Base-by-base conservation (phyloP, 2,329 filamentous ascomycete species). In the Monosporascus sp. region DNA sequence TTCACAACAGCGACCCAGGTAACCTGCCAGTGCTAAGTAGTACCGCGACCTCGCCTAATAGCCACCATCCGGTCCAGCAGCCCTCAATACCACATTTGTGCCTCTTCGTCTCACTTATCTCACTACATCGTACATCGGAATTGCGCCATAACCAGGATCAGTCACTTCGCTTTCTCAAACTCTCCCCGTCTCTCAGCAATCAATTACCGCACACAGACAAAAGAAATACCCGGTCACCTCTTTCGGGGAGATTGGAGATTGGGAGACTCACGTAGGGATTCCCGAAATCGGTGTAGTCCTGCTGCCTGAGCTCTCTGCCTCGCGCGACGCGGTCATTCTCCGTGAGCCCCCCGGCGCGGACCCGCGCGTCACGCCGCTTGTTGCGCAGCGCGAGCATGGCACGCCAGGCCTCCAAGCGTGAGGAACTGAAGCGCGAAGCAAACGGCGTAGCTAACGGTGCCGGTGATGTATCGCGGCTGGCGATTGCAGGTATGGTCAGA, bases 401-500 rank as follows among this genome's bases (percentile, higher is more conserved):
- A 7, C 74, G 65, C 74, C 74, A 77, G 1, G 55, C 38, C 9
- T 68, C 49, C 2, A 22, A 78, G 67, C 1, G 75, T 59, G 5
- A 72, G 26, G 44, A 72, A 69, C 51, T 73, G 60, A 0, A 73
- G 58, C 2, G 58, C 70, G 53, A 72, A 73, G 56, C 72, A 73
- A 3, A 71, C 55, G 1, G 70, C 68, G 37, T 73, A 74, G 2
- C 63, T 69, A 14, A 63, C 62, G 0, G 73, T 76, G 4, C 74
- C 74, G 0, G 72, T 70, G 5, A 75, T 65, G 55, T 78, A 77
- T 37, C 71, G 68, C 1, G 74, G 75, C 58, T 68, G 37, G 11
- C 11, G n/a, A 20, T n/a, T 31, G 28, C 28, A 5, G 28, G 28
- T 11, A 31, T 31, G 28, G 28, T 31, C 9, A 31, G 28, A 11